These are phyloP conservation scores for Sorghum bicolor DNA, from an alignment of 176 grass and related monocot species.

Conservation along the genomic window Sorghum_bicolor_NCBIv3 NC_012876.2:62949501-62950000, in stretches of 20 bases:
- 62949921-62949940: too few relatives aligned
- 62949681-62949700: slow-evolving; percentile 15
- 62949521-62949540: not conserved
- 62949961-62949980: too few relatives aligned
- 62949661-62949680: not conserved
- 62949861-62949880: too few relatives aligned
- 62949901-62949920: too few relatives aligned
- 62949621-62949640: too few relatives aligned
- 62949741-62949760: not conserved
- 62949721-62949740: slow-evolving; percentile 14
- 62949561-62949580: not conserved
- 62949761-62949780: not conserved
- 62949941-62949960: too few relatives aligned
- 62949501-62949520: not conserved
- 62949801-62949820: not conserved
- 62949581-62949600: not conserved
- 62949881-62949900: too few relatives aligned
- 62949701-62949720: slow-evolving; percentile 24
- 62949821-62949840: not conserved
- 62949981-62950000: too few relatives aligned
- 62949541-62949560: not conserved
- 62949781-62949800: not conserved
- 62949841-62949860: not conserved
- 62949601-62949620: not conserved
- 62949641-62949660: not conserved